Evolutionary conservation across 2,329 filamentous ascomycete genomes (phyloP).

Genomic region (Xylariaceae sp.): DNA sequence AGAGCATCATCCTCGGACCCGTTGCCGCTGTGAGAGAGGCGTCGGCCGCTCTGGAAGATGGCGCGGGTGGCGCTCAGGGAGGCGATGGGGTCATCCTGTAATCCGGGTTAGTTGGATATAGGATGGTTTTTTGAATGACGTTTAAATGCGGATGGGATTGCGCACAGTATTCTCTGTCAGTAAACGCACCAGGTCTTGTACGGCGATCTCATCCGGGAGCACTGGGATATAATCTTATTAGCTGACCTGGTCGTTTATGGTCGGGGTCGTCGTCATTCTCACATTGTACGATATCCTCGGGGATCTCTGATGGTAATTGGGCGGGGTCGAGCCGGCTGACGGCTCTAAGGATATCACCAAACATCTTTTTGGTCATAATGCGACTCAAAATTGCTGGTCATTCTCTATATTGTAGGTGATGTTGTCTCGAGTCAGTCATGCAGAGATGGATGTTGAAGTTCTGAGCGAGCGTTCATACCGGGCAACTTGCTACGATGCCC

Average conservation of each 20-base stretch:
- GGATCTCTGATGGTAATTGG: neutral
- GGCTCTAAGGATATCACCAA: conserved; percentile 11
- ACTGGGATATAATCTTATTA: conserved; percentile 6
- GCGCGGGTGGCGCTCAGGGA: conserved; percentile 11
- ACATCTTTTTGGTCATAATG: conserved; percentile 6
- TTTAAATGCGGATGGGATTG: neutral
- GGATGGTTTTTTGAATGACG: too few relatives aligned
- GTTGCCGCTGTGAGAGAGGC: neutral
- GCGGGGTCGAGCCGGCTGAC: conserved; percentile 1
- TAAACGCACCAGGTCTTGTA: conserved; percentile 5
- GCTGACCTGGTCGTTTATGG: conserved; percentile 1
- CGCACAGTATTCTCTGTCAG: conserved; percentile 7
- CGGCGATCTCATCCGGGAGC: conserved; percentile 7
- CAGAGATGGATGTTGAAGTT: too few relatives aligned
- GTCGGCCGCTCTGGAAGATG: conserved; percentile 7
- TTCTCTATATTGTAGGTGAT: neutral
- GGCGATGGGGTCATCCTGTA: conserved; percentile 7
- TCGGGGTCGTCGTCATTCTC: neutral
- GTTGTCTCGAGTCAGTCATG: neutral
- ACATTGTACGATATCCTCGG: conserved; percentile 13
- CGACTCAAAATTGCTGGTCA: neutral
- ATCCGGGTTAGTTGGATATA: too few relatives aligned
- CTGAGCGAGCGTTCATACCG: too few relatives aligned
- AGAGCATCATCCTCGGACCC: neutral
- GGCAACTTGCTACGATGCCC: too few relatives aligned